These are phyloP conservation scores for Oryza meridionalis DNA, from an alignment of 176 grass and related monocot species.

Conservation along the genomic window DNA sequence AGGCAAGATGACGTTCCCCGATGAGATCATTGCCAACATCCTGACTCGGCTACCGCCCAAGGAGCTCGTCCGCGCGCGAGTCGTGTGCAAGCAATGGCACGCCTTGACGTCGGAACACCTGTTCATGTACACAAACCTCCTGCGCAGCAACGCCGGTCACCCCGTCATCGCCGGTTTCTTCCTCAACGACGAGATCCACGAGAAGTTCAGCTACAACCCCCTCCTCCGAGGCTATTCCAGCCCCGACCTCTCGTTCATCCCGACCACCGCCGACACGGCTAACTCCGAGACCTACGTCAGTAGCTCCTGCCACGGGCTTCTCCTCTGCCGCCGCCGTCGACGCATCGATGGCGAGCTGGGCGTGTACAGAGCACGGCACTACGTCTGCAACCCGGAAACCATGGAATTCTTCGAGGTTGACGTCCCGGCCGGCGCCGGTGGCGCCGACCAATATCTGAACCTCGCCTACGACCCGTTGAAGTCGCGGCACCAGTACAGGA, in stretches of 20 bases:
- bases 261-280: neutral
- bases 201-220: neutral
- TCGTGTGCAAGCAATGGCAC: slow-evolving; percentile 18
- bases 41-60: slow-evolving; percentile 11
- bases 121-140: slow-evolving; percentile 3
- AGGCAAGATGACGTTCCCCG: neutral
- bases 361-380: neutral
- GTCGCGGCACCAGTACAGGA: slow-evolving; percentile 4
- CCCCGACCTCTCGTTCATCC: slow-evolving; percentile 18
- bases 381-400: neutral
- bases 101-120: slow-evolving; percentile 15
- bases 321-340: neutral
- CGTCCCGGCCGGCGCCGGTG: neutral
- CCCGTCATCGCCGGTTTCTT: slow-evolving; percentile 16
- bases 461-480: slow-evolving; percentile 20
- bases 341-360: neutral
- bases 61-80: neutral
- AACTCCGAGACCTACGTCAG: neutral
- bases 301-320: neutral
- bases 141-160: neutral
- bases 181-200: neutral
- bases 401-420: neutral
- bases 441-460: neutral
- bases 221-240: neutral
- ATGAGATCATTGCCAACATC: slow-evolving; percentile 21